Evolutionary conservation across 768 basidiomycete species (phyloP).

Genomic region (Tubosaeta sp.): DNA sequence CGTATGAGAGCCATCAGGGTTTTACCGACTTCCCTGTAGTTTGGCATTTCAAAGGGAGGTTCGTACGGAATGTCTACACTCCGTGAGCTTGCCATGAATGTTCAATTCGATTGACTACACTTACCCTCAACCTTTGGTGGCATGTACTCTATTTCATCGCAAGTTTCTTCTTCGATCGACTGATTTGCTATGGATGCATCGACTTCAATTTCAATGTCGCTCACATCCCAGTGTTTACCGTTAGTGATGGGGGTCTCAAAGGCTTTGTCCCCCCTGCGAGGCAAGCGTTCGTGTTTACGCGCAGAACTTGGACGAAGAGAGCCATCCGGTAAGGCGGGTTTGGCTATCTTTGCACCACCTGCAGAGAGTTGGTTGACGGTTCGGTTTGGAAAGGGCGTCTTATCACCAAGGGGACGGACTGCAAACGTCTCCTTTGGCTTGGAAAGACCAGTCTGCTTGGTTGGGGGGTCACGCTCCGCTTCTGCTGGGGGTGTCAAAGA

Average conservation of each 20-base stretch:
- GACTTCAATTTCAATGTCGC: constrained; percentile 45
- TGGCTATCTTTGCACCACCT: constrained; percentile 34
- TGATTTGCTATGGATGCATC: constrained; percentile 20
- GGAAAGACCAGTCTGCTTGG: constrained; percentile 27
- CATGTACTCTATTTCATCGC: constrained; percentile 53
- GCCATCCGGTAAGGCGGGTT: constrained; percentile 37
- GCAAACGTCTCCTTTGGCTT: constrained; percentile 22
- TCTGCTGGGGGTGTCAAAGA: constrained; percentile 9
- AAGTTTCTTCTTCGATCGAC: constrained; percentile 29
- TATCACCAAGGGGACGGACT: constrained; percentile 60
- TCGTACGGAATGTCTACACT: constrained; percentile 39
- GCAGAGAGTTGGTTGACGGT: constrained; percentile 30
- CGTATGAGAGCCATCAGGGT: constrained; percentile 35
- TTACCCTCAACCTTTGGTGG: constrained; percentile 48
- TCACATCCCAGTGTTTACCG: constrained; percentile 75
- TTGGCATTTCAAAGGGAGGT: constrained; percentile 46
- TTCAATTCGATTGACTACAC: constrained; percentile 12
- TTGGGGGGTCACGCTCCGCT: constrained; percentile 15
- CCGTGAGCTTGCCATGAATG: constrained; percentile 2
- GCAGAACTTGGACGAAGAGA: constrained; percentile 62
- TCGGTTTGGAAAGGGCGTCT: constrained; percentile 74
- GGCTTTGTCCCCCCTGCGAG: constrained; percentile 43
- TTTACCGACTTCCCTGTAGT: constrained; percentile 41
- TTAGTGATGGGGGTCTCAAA: constrained; percentile 66
- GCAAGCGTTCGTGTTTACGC: constrained; percentile 58